Evolutionary conservation across 139 green algal species (phyloP).

Genomic region (Pleodorina starrii): DNA sequence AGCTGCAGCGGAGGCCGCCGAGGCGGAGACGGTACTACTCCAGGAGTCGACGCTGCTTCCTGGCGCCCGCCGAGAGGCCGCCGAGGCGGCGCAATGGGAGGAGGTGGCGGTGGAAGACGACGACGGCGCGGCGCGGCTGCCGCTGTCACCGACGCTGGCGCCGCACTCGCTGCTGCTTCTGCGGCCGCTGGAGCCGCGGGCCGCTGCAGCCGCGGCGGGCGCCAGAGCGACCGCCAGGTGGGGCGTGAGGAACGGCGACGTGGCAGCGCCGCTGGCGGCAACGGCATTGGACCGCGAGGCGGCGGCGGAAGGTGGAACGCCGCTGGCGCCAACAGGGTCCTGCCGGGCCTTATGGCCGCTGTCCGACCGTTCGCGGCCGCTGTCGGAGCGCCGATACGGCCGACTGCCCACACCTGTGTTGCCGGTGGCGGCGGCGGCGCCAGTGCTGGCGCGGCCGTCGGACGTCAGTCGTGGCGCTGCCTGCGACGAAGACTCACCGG

Average conservation of each 20-base stretch:
- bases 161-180: neutral
- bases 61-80: neutral
- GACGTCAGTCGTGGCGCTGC: too few relatives aligned
- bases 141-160: neutral
- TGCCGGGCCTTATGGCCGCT: too few relatives aligned
- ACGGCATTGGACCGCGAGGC: neutral
- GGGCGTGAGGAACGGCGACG: neutral
- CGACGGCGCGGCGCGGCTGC: neutral
- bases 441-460: too few relatives aligned
- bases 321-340: too few relatives aligned
- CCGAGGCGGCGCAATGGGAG: neutral
- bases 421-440: too few relatives aligned
- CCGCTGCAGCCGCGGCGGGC: neutral
- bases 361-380: too few relatives aligned
- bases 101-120: neutral
- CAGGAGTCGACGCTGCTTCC: slow-evolving; percentile 13
- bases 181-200: neutral
- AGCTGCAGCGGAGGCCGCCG: neutral
- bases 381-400: too few relatives aligned
- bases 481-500: neutral
- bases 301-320: too few relatives aligned
- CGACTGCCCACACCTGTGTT: too few relatives aligned
- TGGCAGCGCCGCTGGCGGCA: neutral
- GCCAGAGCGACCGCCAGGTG: neutral
- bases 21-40: neutral